Percentiles rank a stretch among this genome's conserved stretches.
Conservation (phyloP, 805 yeast species). For the Groenewaldozyma tartarivorans region DNA sequence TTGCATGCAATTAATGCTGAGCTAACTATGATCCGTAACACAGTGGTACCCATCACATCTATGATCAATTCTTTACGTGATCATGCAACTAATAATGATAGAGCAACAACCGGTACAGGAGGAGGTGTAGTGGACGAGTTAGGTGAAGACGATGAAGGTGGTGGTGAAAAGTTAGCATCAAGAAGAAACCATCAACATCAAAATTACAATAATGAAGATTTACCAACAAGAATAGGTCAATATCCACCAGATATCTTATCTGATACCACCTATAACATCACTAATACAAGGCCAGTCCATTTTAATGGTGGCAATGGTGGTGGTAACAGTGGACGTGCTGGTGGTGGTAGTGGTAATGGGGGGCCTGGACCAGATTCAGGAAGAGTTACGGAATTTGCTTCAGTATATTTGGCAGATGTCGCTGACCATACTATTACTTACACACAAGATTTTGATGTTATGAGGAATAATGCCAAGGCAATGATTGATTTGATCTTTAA, state of each 20-base stretch:
- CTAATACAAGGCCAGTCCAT: too few species aligned
- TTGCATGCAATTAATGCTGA: constrained; percentile 47
- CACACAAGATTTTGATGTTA: constrained; percentile 44
- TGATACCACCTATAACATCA: too few species aligned
- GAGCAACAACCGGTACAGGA: constrained; percentile 1
- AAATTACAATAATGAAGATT: not conserved
- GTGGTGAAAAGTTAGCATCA: not conserved
- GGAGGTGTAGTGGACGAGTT: constrained; percentile 1
- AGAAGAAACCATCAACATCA: not conserved
- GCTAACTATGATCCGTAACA: constrained; percentile 37
- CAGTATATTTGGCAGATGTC: constrained; percentile 44
- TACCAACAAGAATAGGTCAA: not conserved
- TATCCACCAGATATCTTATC: too few species aligned
- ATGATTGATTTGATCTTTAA: constrained; percentile 46
- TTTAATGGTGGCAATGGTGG: not conserved
- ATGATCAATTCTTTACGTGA: constrained; percentile 39
- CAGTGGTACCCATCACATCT: constrained; percentile 39
- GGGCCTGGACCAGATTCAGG: constrained; percentile 2
- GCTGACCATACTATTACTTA: constrained; percentile 45
- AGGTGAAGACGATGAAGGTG: not conserved
- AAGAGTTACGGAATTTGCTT: constrained; percentile 36
- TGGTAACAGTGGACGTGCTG: not conserved
- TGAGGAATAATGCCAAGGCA: constrained; percentile 43
- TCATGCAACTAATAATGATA: constrained; percentile 19
- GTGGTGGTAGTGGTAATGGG: not conserved